These are phyloP conservation scores for Monosporascus sp. DNA, from an alignment of 2,329 filamentous ascomycete species.

Conservation along the genomic window DNA sequence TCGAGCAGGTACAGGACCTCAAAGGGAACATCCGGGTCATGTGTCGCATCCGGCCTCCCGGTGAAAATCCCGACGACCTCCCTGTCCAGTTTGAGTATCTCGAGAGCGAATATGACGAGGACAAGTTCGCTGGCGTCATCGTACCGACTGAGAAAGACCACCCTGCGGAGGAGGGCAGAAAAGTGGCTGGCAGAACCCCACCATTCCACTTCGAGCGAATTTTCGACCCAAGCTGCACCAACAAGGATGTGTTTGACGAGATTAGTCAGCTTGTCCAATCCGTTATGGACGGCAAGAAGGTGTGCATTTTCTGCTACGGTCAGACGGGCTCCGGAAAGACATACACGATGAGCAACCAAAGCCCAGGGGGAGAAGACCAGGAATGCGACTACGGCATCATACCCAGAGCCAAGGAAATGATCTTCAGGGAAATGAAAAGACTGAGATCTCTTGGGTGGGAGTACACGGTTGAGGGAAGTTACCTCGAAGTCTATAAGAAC, in stretches of 20 bases:
- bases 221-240: constrained; percentile 72
- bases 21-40: constrained; percentile 99
- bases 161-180: constrained; percentile 58
- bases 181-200: constrained; percentile 70
- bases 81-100: constrained; percentile 75
- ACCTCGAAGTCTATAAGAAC: constrained; percentile 98
- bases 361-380: constrained; percentile 36
- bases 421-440: constrained; percentile 80
- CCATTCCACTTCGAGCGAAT: constrained; percentile 91
- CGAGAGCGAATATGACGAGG: constrained; percentile 52
- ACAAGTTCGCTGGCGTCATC: constrained; percentile 82
- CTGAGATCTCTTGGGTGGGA: constrained; percentile 89
- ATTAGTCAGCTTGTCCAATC: constrained; percentile 96
- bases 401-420: constrained; percentile 84
- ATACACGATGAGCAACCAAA: constrained; percentile 67
- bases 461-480: constrained; percentile 91
- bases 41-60: constrained; percentile 81
- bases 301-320: constrained; percentile 98
- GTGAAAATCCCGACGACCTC: constrained; percentile 54
- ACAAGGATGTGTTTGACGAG: constrained; percentile 87
- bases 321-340: constrained; percentile 98
- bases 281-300: constrained; percentile 94
- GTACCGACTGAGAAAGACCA: constrained; percentile 78
- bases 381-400: constrained; percentile 83
- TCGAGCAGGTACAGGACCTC: constrained; percentile 96